Conservation (phyloP, 2,329 filamentous ascomycete genomes). For the Penicillium sp. region DNA sequence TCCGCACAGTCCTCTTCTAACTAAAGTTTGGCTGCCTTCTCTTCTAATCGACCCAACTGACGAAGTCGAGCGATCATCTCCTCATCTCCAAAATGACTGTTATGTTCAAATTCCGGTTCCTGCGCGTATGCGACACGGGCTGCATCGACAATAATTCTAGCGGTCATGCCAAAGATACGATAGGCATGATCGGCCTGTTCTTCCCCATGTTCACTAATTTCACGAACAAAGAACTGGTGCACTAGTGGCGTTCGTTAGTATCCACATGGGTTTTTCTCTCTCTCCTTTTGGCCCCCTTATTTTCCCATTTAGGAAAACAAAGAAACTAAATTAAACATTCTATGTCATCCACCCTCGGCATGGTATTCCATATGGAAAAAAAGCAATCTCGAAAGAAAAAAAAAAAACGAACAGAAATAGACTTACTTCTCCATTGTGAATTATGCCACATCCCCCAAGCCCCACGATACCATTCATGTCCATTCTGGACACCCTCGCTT, state of each 20-base stretch:
- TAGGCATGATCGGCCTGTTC: constrained; percentile 56
- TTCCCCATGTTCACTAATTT: constrained; percentile 23
- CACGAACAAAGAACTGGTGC: constrained; percentile 88
- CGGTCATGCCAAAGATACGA: constrained; percentile 94
- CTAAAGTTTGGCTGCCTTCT: constrained; percentile 51
- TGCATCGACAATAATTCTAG: constrained; percentile 82
- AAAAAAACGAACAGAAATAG: not conserved
- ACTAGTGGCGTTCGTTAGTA: constrained; percentile 47
- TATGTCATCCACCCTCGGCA: not conserved
- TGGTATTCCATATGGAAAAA: not conserved
- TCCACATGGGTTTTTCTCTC: not conserved
- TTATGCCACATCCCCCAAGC: constrained; percentile 78
- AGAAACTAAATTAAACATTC: not conserved
- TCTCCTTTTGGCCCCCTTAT: not conserved
- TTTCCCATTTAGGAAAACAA: constrained; percentile 7
- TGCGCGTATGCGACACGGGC: constrained; percentile 79
- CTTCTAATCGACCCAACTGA: constrained; percentile 57
- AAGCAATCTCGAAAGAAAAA: not conserved
- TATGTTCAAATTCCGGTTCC: constrained; percentile 80
- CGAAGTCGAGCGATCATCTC: constrained; percentile 60
- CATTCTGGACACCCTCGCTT: constrained; percentile 29
- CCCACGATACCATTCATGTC: constrained; percentile 77
- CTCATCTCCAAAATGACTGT: constrained; percentile 65
- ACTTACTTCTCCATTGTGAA: constrained; percentile 65
- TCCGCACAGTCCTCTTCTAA: constrained; percentile 11